These are phyloP conservation scores for Globisporangium heterothallicum DNA, from an alignment of 352 stramenopile species.

Conservation along the genomic window DNA sequence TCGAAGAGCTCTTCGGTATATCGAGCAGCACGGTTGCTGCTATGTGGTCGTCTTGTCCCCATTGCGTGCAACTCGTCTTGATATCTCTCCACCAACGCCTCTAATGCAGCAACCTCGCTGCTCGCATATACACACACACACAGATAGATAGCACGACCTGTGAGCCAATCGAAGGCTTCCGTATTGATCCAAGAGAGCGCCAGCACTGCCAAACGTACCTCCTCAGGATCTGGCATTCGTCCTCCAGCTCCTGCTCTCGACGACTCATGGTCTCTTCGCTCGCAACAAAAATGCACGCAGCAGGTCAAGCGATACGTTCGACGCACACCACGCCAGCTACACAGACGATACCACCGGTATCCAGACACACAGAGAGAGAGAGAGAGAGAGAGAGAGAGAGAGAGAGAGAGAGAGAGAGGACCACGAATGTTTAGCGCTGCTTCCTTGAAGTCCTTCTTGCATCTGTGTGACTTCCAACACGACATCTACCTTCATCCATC, in stretches of 20 bases:
- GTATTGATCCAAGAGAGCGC: neutral
- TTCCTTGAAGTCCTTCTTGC: conserved; percentile 8
- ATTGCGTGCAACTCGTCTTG: conserved; percentile 37
- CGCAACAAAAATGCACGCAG: neutral
- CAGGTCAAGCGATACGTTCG: neutral
- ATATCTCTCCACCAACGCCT: conserved; percentile 53
- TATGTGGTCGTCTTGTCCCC: neutral
- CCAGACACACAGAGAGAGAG: neutral
- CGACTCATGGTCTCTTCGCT: conserved; percentile 1
- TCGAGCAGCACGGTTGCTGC: conserved; percentile 12
- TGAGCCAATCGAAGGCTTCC: no score
- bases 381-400: neutral
- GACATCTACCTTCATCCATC: neutral
- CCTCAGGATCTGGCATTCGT: conserved; percentile 27
- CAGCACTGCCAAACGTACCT: conserved; percentile 19
- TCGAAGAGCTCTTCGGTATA: conserved; percentile 55
- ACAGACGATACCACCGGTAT: neutral
- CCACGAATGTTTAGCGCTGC: no score
- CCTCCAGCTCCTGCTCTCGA: conserved; percentile 30
- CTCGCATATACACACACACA: neutral
- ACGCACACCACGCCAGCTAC: no score
- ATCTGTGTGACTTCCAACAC: neutral
- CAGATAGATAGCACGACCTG: no score
- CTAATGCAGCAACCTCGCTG: conserved; percentile 55
- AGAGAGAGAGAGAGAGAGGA: neutral